phyloP scores from a whole-genome alignment of 768 basidiomycete genomes.

The Rhodotorula sphaerocarpa region DNA sequence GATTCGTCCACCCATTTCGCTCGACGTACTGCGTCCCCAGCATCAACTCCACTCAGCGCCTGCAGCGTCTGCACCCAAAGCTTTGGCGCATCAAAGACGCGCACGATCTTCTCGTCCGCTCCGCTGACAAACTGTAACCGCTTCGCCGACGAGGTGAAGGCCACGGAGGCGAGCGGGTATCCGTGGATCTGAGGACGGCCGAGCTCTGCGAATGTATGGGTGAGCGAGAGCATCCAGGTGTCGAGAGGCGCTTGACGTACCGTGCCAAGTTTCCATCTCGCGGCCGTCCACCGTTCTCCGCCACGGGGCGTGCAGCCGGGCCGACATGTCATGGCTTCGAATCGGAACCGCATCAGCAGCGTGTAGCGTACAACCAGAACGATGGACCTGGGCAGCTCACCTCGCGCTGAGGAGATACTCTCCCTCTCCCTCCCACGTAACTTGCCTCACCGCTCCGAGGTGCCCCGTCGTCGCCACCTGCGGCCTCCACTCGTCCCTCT shows the following conservation, averaged over 20 bases:
- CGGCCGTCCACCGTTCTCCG: neutral
- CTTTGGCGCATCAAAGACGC: conserved; percentile 84
- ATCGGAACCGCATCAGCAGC: too few species aligned
- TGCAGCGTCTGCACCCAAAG: conserved; percentile 64
- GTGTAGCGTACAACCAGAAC: neutral
- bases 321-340: conserved; percentile 75
- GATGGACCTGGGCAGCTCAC: neutral
- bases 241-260: conserved; percentile 3
- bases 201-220: conserved; percentile 51
- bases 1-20: too few species aligned
- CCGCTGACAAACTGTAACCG: conserved; percentile 75
- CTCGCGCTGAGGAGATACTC: conserved; percentile 66
- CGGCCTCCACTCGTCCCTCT: conserved; percentile 57
- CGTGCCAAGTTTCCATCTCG: conserved; percentile 55
- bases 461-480: conserved; percentile 78
- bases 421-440: conserved; percentile 79
- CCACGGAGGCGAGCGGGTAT: conserved; percentile 75
- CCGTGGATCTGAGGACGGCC: conserved; percentile 93
- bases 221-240: too few species aligned
- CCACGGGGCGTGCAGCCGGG: conserved; percentile 70
- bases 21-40: conserved; percentile 45
- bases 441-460: conserved; percentile 63
- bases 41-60: conserved; percentile 48
- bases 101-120: conserved; percentile 90
- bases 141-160: conserved; percentile 53